These are phyloP conservation scores for Schwanniomyces occidentalis DNA, from an alignment of 805 yeast genomes.

Conservation along the genomic window DNA sequence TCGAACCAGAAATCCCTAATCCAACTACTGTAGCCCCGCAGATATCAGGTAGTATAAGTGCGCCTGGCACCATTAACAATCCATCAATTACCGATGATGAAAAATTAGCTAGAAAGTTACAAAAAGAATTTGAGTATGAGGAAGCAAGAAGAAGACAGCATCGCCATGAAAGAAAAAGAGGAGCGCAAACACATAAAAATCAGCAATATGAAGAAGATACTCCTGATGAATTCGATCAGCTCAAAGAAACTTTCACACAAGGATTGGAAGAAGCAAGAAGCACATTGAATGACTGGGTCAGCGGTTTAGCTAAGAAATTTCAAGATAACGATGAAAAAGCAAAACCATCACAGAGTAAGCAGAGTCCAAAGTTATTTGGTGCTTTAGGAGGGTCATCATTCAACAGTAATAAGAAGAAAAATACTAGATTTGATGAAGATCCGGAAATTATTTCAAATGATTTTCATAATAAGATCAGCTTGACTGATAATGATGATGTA, in stretches of 20 bases:
- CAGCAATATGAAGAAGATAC: constrained; percentile 22
- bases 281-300: constrained; percentile 77
- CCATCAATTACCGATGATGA: constrained; percentile 58
- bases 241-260: constrained; percentile 66
- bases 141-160: constrained; percentile 34
- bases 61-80: not conserved
- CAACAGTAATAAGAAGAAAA: constrained; percentile 12
- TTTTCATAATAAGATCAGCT: constrained; percentile 47
- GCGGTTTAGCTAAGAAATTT: constrained; percentile 59
- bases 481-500: constrained; percentile 28
- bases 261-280: constrained; percentile 80
- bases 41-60: not conserved
- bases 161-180: constrained; percentile 9
- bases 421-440: constrained; percentile 49
- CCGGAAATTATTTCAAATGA: constrained; percentile 53
- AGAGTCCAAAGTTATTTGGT: constrained; percentile 40
- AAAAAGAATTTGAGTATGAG: constrained; percentile 57
- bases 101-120: constrained; percentile 75
- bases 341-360: constrained; percentile 8
- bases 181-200: no score
- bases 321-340: constrained; percentile 22
- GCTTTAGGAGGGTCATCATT: constrained; percentile 48
- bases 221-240: constrained; percentile 62
- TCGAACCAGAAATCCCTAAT: constrained; percentile 50
- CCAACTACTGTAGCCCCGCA: constrained; percentile 11